Evolutionary conservation across 2,329 filamentous ascomycete genomes (phyloP).

Genomic region (Sarocladiaceae sp.): DNA sequence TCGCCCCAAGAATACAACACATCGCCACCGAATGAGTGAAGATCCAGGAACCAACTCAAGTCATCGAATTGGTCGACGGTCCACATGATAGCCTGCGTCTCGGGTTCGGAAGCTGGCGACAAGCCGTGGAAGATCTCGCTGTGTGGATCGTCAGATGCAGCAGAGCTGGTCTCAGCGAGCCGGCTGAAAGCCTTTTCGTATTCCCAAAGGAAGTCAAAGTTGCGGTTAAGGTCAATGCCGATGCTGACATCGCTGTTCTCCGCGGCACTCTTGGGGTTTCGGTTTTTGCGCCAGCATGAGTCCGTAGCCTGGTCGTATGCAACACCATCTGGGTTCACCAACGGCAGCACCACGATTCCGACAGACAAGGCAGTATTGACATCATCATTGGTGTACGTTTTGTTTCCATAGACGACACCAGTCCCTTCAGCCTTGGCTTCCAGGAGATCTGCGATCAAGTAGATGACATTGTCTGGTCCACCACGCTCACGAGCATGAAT

Average conservation of each 20-base stretch:
- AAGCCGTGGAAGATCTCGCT: slow-evolving; percentile 48
- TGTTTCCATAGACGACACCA: slow-evolving; percentile 47
- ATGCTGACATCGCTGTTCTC: slow-evolving; percentile 25
- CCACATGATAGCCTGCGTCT: slow-evolving; percentile 51
- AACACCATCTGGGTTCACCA: slow-evolving; percentile 52
- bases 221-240: slow-evolving; percentile 52
- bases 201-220: slow-evolving; percentile 57
- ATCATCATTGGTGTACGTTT: slow-evolving; percentile 46
- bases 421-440: slow-evolving; percentile 43
- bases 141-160: slow-evolving; percentile 32
- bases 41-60: slow-evolving; percentile 54
- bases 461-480: slow-evolving; percentile 50
- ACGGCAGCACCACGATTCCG: slow-evolving; percentile 49
- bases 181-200: slow-evolving; percentile 38
- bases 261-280: slow-evolving; percentile 37
- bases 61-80: slow-evolving; percentile 44
- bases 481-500: slow-evolving; percentile 57
- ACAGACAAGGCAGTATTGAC: slow-evolving; percentile 46
- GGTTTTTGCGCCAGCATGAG: slow-evolving; percentile 53
- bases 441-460: slow-evolving; percentile 54
- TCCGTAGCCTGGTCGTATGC: slow-evolving; percentile 45
- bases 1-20: slow-evolving; percentile 56
- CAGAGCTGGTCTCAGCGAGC: slow-evolving; percentile 29
- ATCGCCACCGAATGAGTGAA: slow-evolving; percentile 49
- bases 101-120: slow-evolving; percentile 49